A percentile compares a stretch with the other conserved stretches of the same genome.
Evolutionary conservation across 2,329 filamentous ascomycete species (phyloP).

Genomic region (Mariannaea sp.): DNA sequence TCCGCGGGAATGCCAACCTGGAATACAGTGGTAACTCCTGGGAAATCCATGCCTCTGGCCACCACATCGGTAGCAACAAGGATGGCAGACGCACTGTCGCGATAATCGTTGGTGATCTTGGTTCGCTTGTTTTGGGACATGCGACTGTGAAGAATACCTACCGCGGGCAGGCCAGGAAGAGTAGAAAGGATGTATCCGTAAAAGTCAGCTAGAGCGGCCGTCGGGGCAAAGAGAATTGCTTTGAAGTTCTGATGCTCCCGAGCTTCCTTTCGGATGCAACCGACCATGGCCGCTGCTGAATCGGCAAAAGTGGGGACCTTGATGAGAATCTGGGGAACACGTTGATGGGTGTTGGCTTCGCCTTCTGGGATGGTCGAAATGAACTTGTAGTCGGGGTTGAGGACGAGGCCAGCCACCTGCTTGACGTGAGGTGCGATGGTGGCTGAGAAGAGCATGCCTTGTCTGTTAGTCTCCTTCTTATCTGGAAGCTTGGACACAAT

Average conservation of each 20-base stretch:
- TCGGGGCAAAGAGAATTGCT: slow-evolving; percentile 80
- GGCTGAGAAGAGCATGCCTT: slow-evolving; percentile 84
- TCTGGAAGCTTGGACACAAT: slow-evolving; percentile 74
- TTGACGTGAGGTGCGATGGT: slow-evolving; percentile 82
- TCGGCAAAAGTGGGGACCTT: slow-evolving; percentile 72
- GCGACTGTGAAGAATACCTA: slow-evolving; percentile 55
- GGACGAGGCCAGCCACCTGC: slow-evolving; percentile 70
- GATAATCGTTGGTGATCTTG: slow-evolving; percentile 66
- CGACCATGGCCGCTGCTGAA: slow-evolving; percentile 63
- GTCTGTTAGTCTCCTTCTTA: slow-evolving; percentile 61
- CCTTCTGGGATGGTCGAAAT: slow-evolving; percentile 79
- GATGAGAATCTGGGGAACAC: slow-evolving; percentile 74
- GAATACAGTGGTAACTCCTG: slow-evolving; percentile 69
- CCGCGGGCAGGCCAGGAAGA: slow-evolving; percentile 48
- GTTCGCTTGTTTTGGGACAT: slow-evolving; percentile 56
- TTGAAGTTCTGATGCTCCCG: slow-evolving; percentile 66
- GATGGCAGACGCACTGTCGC: slow-evolving; percentile 56
- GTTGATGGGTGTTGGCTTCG: slow-evolving; percentile 76
- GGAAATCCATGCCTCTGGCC: slow-evolving; percentile 75
- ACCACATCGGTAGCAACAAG: slow-evolving; percentile 74
- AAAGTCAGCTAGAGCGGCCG: slow-evolving; percentile 57
- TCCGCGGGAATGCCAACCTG: slow-evolving; percentile 64
- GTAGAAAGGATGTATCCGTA: slow-evolving; percentile 52
- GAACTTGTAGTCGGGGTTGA: slow-evolving; percentile 75
- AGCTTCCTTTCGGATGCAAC: slow-evolving; percentile 56